Evolutionary conservation across 2,329 filamentous ascomycete genomes (phyloP), one percentile per base, ranked within the genome.

Genomic region (Pestalotiopsis fici): DNA sequence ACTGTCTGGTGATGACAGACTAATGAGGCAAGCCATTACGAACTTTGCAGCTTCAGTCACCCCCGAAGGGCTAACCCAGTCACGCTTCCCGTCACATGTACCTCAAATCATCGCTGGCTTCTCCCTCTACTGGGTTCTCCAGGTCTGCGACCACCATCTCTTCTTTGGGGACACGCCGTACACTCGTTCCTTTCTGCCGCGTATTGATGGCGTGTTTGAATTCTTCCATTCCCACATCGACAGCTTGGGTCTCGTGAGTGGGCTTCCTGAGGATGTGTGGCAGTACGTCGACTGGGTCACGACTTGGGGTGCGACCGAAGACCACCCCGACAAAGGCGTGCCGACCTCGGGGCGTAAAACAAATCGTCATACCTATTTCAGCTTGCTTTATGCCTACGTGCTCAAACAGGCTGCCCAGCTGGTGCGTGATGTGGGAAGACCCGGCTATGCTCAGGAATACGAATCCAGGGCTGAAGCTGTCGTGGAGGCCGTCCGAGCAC

Each of bases 31-130:
- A 57, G 75, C 75, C 13, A 77, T 78, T 21, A 68, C 67, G 25
- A 76, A 31, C 72, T 77, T 61, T 71, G 73, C 15, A 67, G 72
- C 11, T 74, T 74, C 0, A 66, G 71, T 13, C 64, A 65, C 7
- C 61, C 70, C 25, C 27, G 73, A 74, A 60, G 79, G 79, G 1
- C 74, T 81, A 4, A 78, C 77, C 0, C 75, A 76, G 60, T 78
- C 76, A 13, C 77, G 79, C 2, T 75, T 77, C 54, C 80, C 79
- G 4, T 78, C 78, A 0, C 78, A 80, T 57, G 72, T 74, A 0
- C 74, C 74, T 2, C 78, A 80, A 63, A 72, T 79, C 56, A 81
- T 81, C 60, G 75, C 78, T n/a, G 72, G 73, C 13, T 82, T 81
- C 65, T 76, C 79, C 1, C 74, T 81, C 0, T 81, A 76, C 70